A percentile compares a stretch with the other conserved stretches of the same genome.
Evolutionary conservation across 176 grass and related monocot genomes (phyloP).

Genomic region (Stipa capillata): DNA sequence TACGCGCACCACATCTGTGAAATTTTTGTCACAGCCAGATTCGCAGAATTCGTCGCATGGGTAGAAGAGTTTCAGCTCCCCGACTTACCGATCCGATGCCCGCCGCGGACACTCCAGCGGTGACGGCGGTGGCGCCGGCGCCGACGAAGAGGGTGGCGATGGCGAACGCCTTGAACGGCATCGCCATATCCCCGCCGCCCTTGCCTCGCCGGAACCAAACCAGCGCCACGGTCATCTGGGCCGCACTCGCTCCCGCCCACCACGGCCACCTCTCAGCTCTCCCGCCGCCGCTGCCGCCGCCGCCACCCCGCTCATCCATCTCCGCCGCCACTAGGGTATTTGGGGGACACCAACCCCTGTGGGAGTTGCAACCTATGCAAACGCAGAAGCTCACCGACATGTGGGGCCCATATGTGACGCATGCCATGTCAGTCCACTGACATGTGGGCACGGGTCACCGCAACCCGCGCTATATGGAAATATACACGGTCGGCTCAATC

Average conservation of each 20-base stretch:
- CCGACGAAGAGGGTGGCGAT: slow-evolving; percentile 63
- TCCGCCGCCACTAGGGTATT: slow-evolving; percentile 21
- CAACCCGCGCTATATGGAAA: not conserved
- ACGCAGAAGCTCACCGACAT: not conserved
- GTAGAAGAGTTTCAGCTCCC: not conserved
- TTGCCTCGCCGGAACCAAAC: slow-evolving; percentile 54
- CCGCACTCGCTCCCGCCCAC: slow-evolving; percentile 61
- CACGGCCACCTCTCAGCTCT: slow-evolving; percentile 24
- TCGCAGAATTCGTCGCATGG: not conserved
- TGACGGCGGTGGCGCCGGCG: slow-evolving; percentile 30
- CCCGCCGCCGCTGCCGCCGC: slow-evolving; percentile 2
- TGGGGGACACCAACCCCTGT: not conserved
- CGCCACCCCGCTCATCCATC: slow-evolving; percentile 19
- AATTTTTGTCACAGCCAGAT: not conserved
- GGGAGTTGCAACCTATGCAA: not conserved
- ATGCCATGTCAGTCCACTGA: not conserved
- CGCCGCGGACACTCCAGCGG: slow-evolving; percentile 31
- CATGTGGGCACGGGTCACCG: not conserved
- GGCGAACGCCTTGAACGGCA: slow-evolving; percentile 84
- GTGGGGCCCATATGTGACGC: not conserved
- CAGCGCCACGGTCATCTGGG: slow-evolving; percentile 26
- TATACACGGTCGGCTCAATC: not conserved
- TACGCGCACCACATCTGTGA: not conserved
- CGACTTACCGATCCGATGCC: slow-evolving; percentile 47
- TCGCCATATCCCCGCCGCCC: slow-evolving; percentile 31